Evolutionary conservation across 495 filamentous ascomycete species (phyloP).

Genomic region (Penicilliopsis zonata): DNA sequence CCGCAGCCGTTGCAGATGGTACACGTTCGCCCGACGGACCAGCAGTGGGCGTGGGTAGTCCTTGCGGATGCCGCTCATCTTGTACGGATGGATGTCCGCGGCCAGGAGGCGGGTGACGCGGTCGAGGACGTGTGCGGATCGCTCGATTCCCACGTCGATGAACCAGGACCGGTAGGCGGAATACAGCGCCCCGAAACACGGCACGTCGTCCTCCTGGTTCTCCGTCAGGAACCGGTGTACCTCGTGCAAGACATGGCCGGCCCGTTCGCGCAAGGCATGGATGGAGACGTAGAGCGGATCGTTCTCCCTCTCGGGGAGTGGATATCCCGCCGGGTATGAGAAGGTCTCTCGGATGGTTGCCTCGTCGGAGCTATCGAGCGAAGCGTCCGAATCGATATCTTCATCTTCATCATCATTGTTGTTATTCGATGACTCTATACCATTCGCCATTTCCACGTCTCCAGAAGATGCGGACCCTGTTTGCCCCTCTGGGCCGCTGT

Average conservation of each 20-base stretch:
- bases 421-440: constrained; percentile 7
- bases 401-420: constrained; percentile 30
- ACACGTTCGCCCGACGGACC: constrained; percentile 81
- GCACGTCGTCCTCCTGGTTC: constrained; percentile 89
- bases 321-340: constrained; percentile 75
- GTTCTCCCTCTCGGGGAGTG: constrained; percentile 49
- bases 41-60: constrained; percentile 84
- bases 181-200: constrained; percentile 87
- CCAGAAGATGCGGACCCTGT: constrained; percentile 12
- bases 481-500: too few species aligned
- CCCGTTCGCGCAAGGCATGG: constrained; percentile 65
- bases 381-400: constrained; percentile 50
- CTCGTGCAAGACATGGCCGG: constrained; percentile 68
- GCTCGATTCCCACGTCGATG: constrained; percentile 90
- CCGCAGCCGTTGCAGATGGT: constrained; percentile 83
- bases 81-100: constrained; percentile 82
- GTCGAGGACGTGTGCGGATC: constrained; percentile 88
- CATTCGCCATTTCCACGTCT: constrained; percentile 34
- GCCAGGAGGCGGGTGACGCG: constrained; percentile 68
- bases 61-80: constrained; percentile 85
- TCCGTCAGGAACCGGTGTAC: constrained; percentile 74
- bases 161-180: constrained; percentile 93
- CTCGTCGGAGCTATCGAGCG: constrained; percentile 63
- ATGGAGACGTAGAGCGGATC: constrained; percentile 57
- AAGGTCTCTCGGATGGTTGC: constrained; percentile 72